These are phyloP conservation scores for Mortierella sp. DNA, from an alignment of 371 early-diverging fungal genomes.

Conservation along the genomic window DNA sequence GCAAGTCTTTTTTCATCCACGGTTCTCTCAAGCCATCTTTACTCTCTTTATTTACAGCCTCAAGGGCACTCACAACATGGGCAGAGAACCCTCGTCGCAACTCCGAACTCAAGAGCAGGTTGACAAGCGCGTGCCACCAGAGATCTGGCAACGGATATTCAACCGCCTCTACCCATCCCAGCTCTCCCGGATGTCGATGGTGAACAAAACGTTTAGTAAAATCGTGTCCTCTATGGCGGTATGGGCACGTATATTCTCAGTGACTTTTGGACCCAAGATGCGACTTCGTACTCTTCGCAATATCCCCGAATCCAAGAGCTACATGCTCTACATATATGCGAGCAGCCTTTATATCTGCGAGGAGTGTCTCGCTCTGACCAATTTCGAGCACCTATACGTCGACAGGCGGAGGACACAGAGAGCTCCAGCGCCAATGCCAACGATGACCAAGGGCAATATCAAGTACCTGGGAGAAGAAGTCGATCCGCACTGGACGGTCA, in stretches of 20 bases:
- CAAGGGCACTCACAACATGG: too few species aligned
- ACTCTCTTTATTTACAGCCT: too few species aligned
- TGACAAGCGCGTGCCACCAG: too few species aligned
- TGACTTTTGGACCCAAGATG: neutral
- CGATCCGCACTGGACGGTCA: slow-evolving; percentile 3
- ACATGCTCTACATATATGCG: slow-evolving; percentile 20
- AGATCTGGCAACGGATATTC: slow-evolving; percentile 11
- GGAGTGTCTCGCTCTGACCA: neutral
- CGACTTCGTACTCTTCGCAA: slow-evolving; percentile 13
- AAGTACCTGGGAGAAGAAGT: slow-evolving; percentile 3
- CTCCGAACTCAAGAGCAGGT: too few species aligned
- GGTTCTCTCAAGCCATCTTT: too few species aligned
- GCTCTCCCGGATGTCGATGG: slow-evolving; percentile 17
- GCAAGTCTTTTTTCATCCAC: too few species aligned
- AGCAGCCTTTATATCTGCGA: slow-evolving; percentile 20
- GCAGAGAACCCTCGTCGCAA: too few species aligned
- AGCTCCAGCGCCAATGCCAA: neutral
- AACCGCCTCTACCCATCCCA: slow-evolving; percentile 8
- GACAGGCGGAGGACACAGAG: too few species aligned
- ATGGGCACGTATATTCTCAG: slow-evolving; percentile 4
- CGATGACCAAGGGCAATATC: neutral
- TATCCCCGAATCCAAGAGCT: slow-evolving; percentile 1
- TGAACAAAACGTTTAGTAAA: neutral
- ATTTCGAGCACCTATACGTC: neutral
- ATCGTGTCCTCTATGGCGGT: slow-evolving; percentile 10